Percentiles rank a stretch among this genome's conserved stretches.
These are phyloP conservation scores for Rhizoctonia solani DNA, from an alignment of 1,284 basidiomycete genomes.

Conservation along the genomic window DNA sequence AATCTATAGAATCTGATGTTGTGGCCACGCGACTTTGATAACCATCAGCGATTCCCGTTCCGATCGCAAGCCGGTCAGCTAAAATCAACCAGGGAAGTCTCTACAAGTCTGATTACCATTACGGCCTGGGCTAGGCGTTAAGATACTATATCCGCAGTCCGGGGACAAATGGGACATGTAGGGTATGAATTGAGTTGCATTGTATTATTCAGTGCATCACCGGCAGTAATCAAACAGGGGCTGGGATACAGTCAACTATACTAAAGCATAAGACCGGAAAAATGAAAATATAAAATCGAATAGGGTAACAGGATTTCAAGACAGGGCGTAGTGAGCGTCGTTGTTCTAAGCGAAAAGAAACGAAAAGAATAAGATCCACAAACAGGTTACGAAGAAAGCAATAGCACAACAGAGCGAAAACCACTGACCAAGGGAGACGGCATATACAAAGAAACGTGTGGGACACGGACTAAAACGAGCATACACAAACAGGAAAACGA, in stretches of 20 bases:
- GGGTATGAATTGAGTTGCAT: too few relatives aligned
- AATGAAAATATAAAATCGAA: background rate
- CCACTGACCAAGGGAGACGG: background rate
- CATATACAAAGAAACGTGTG: background rate
- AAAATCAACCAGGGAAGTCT: background rate
- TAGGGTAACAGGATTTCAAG: background rate
- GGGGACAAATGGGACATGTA: background rate
- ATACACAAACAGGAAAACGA: background rate
- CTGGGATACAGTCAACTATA: slow-evolving; percentile 1
- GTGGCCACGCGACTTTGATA: background rate
- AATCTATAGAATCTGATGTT: background rate
- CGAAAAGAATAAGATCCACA: background rate
- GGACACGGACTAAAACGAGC: background rate
- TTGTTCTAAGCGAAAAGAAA: background rate
- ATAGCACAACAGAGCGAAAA: background rate
- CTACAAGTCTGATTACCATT: background rate
- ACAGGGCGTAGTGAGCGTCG: background rate
- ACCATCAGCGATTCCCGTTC: background rate
- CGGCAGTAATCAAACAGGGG: background rate
- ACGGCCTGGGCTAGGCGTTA: background rate
- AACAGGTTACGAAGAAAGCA: background rate
- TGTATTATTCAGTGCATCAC: background rate
- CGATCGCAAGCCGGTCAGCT: too few relatives aligned
- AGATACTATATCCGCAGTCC: background rate
- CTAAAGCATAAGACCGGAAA: background rate